A percentile compares a stretch with the other conserved stretches of the same genome.
phyloP scores from a whole-genome alignment of 176 grass and related monocot genomes.

The Musa acuminata region DNA sequence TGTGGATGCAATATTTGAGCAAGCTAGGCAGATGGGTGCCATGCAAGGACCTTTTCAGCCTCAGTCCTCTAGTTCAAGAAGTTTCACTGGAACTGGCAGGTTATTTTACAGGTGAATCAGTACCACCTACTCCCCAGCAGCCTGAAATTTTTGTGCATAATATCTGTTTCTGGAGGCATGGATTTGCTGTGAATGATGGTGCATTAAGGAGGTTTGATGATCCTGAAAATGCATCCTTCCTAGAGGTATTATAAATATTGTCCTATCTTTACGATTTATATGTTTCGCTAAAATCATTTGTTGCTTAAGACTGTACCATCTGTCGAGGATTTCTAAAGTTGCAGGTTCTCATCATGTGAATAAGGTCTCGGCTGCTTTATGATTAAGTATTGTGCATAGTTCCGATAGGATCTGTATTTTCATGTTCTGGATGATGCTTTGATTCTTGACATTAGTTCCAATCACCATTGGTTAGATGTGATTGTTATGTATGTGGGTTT shows the following conservation, averaged over 20 bases:
- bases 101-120: conserved; percentile 5
- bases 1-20: conserved; percentile 11
- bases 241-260: not conserved
- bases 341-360: too few relatives aligned
- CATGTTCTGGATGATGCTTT: too few relatives aligned
- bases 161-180: conserved; percentile 14
- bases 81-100: conserved; percentile 8
- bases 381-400: too few relatives aligned
- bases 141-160: not conserved
- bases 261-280: too few relatives aligned
- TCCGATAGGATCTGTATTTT: too few relatives aligned
- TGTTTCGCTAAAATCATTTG: too few relatives aligned
- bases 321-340: too few relatives aligned
- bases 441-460: too few relatives aligned
- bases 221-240: not conserved
- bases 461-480: too few relatives aligned
- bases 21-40: not conserved
- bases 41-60: not conserved
- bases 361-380: too few relatives aligned
- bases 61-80: not conserved
- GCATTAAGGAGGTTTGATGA: conserved; percentile 6
- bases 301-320: too few relatives aligned
- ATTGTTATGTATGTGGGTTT: too few relatives aligned
- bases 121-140: not conserved
- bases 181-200: conserved; percentile 11